Base-by-base conservation (phyloP, 73 alveolate species). In the Blepharisma stoltei region DNA sequence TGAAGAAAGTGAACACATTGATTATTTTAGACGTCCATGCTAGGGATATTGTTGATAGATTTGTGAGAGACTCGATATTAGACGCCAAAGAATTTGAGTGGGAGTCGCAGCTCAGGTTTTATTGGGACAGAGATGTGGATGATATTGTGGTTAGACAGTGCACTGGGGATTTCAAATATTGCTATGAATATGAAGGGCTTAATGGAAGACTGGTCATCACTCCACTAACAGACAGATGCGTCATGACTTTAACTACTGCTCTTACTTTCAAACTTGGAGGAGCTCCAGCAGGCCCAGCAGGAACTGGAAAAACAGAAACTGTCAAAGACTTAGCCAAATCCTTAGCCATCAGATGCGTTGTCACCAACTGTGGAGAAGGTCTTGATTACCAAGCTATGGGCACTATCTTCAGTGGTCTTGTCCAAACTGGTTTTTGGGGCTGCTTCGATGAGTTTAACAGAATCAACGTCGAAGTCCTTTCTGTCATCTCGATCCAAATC, bases 231-330 rank as follows among this genome's bases (percentile, higher is more conserved):
- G 99, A 96, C 88, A 88, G 99, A 81, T 97, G 99, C 81, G 97
- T 86, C 70, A 97, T 96, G 99, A 97, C 99, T n/a, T 78, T 97
- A 45, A 97, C 99, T 1, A 92, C 98, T 11, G 99, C 99, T 6
- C 94, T 97, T 27, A 91, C 98, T 70, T 94, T 97, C 84, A 85
- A 89, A 52, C 80, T 85, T 71, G 84, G 99, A 98, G 98, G 99
- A 7, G 99, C 99, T 23, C 99, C 99, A 6, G 99, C 99, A 6
- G 99, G 99, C 6, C 99, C 99, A 1, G 99, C 99, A 6, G 99
- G 99, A 41, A 97, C 99, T 9, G 99, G 99, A 45, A 96, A 95
- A 76, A 96, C 99, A 6, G 99, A 96, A 86, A 94, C 99, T 9
- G 97, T 92, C 3, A 96, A 96, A 90, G 99, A 97, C 93, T 88